Percentiles rank a stretch among this genome's conserved stretches.
phyloP scores from a whole-genome alignment of 2,329 filamentous ascomycete species.

The Cladobotryum protrusum region DNA sequence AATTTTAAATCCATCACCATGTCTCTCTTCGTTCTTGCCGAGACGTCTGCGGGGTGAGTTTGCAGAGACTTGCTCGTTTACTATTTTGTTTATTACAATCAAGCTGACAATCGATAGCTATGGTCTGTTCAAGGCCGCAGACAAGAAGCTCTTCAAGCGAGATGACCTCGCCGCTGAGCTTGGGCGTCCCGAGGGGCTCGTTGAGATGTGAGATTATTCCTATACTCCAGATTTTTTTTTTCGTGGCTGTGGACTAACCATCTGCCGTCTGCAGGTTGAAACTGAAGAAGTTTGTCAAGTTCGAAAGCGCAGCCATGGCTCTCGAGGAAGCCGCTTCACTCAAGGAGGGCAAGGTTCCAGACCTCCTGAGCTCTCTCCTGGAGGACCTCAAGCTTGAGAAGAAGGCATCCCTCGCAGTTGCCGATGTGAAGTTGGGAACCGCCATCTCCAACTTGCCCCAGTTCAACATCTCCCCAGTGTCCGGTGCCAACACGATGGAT shows the following conservation, averaged over 20 bases:
- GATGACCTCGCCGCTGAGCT: conserved; percentile 72
- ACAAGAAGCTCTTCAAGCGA: conserved; percentile 95
- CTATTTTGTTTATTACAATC: neutral
- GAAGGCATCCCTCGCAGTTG: conserved; percentile 90
- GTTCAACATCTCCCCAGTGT: conserved; percentile 78
- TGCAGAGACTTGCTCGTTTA: neutral
- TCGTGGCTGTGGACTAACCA: conserved; percentile 10
- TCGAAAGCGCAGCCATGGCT: conserved; percentile 85
- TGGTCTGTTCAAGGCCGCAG: conserved; percentile 95
- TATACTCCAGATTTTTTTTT: neutral
- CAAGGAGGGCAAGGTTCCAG: conserved; percentile 90
- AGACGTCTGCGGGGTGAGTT: conserved; percentile 76
- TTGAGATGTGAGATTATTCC: conserved; percentile 63
- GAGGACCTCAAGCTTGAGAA: conserved; percentile 94
- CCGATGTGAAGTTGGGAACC: conserved; percentile 85
- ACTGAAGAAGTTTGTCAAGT: conserved; percentile 96
- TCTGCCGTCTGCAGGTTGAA: conserved; percentile 57
- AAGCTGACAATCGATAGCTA: conserved; percentile 56
- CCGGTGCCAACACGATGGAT: conserved; percentile 56
- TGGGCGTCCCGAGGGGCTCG: conserved; percentile 74
- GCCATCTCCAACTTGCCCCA: conserved; percentile 89
- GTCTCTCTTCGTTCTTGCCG: conserved; percentile 87
- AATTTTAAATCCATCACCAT: conserved; percentile 45
- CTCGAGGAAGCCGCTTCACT: conserved; percentile 85
- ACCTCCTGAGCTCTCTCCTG: conserved; percentile 74